phyloP scores from a whole-genome alignment of 2,329 filamentous ascomycete genomes.

The Cyclaneusma minus region DNA sequence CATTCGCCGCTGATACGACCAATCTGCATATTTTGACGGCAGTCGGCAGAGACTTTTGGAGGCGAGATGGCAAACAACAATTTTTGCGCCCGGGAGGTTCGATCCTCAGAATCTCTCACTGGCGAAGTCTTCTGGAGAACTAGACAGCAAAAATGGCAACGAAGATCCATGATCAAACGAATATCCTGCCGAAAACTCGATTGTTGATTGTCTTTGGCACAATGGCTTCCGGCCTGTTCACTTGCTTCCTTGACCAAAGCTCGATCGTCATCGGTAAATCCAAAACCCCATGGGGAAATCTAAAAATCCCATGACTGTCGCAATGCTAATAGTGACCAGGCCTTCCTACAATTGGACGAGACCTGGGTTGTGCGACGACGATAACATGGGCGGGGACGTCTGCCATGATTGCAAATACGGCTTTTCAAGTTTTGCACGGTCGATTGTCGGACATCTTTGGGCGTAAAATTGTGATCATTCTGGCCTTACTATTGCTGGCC shows the following conservation, averaged over 20 bases:
- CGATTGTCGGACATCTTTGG: slow-evolving; percentile 45
- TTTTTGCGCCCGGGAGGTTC: too few relatives aligned
- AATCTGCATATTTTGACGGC: too few relatives aligned
- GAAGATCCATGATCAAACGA: slow-evolving; percentile 35
- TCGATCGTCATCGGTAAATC: slow-evolving; percentile 20
- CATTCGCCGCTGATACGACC: too few relatives aligned
- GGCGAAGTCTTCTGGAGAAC: too few relatives aligned
- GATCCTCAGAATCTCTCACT: too few relatives aligned
- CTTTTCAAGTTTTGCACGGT: slow-evolving; percentile 50
- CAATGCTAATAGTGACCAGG: too few relatives aligned
- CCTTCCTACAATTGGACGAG: slow-evolving; percentile 34
- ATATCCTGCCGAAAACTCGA: slow-evolving; percentile 35
- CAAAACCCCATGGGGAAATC: slow-evolving; percentile 12
- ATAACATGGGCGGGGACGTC: slow-evolving; percentile 40
- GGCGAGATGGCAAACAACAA: too few relatives aligned
- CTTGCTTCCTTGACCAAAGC: slow-evolving; percentile 28
- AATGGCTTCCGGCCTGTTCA: slow-evolving; percentile 34
- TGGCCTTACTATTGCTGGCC: slow-evolving; percentile 33
- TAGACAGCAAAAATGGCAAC: too few relatives aligned
- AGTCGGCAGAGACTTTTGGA: too few relatives aligned
- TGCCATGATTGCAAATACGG: slow-evolving; percentile 38
- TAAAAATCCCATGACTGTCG: too few relatives aligned
- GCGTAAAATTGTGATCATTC: slow-evolving; percentile 40
- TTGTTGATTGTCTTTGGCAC: slow-evolving; percentile 33
- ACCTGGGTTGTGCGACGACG: slow-evolving; percentile 25